phyloP scores from a whole-genome alignment of 2,329 filamentous ascomycete genomes.

The Trichoderma citrinoviride region DNA sequence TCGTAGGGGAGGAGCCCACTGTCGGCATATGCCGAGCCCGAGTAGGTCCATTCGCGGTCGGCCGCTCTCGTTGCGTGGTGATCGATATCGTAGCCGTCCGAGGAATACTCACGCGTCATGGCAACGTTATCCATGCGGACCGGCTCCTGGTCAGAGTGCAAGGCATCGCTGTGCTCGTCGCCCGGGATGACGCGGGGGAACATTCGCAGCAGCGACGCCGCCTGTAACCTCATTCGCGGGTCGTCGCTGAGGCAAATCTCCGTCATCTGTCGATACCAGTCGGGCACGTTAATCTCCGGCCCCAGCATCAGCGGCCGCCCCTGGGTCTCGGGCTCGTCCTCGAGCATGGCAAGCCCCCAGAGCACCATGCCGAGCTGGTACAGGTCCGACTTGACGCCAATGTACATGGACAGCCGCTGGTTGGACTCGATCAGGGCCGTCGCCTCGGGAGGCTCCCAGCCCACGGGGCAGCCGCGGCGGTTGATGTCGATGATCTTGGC shows the following conservation, averaged over 20 bases:
- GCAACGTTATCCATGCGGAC: conserved; percentile 43
- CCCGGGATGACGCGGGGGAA: conserved; percentile 53
- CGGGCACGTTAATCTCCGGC: conserved; percentile 63
- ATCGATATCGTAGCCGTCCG: conserved; percentile 36
- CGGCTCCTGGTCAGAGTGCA: conserved; percentile 30
- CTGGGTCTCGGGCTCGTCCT: conserved; percentile 85
- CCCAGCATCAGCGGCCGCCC: conserved; percentile 65
- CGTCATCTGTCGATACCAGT: conserved; percentile 75
- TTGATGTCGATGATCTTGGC: conserved; percentile 99
- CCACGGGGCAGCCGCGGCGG: conserved; percentile 90
- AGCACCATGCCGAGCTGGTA: conserved; percentile 97
- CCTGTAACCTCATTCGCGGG: conserved; percentile 70
- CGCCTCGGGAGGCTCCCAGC: conserved; percentile 95
- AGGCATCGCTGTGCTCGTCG: conserved; percentile 21
- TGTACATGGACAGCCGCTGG: conserved; percentile 93
- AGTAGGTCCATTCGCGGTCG: conserved; percentile 45
- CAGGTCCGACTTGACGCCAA: conserved; percentile 94
- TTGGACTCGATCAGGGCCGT: conserved; percentile 80
- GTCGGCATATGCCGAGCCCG: conserved; percentile 39
- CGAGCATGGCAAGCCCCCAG: conserved; percentile 83
- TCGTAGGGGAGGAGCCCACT: conserved; percentile 39
- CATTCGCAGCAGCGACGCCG: conserved; percentile 65
- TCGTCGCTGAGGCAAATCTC: conserved; percentile 71
- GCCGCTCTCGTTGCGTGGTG: conserved; percentile 41
- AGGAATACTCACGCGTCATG: conserved; percentile 40